Base-by-base conservation (phyloP, 768 basidiomycete species). In the Termitomyces sp. region DNA sequence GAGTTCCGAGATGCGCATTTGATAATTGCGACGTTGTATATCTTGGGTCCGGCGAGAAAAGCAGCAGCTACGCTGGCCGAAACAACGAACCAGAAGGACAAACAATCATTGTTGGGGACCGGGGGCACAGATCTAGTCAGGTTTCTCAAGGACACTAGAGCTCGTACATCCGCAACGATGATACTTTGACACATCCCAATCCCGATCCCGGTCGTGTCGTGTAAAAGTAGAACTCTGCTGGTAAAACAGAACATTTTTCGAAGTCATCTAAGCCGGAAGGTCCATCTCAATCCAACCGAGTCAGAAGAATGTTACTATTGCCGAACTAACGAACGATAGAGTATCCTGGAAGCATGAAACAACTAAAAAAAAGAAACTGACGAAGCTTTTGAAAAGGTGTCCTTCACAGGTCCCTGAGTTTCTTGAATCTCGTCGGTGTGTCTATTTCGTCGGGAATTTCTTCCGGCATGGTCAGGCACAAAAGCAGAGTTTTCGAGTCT, bases 111-210 rank as follows among this genome's bases (percentile, higher is more conserved):
- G 53, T 81, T 77, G 57, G 90, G 90, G 1, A 92, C 90, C 0
- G 91, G 91, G 9, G 91, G 91, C 1, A 91, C 90, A 0, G 79
- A 84, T 47, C 68, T 93, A 44, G 82, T 87, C n/a, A 78, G 74
- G 37, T 93, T 93, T 63, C 68, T 93, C 61, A 91, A 85, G 66
- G 78, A 77, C 22, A 82, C 87, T 15, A 76, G 90, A 63, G 82
- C 87, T 60, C 78, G 83, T 54, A 92, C 90, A 8, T 72, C 73
- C 8, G 75, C 71, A 19, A 74, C 80, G 14, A 46, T 72, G 30
- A 58, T 58, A 55, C 19, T 32, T 19, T 34, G 32, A 24, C 43
- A 26, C 9, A 26, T 43, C 14, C 24, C 14, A 24, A 43, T 43
- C 19, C 19, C 6, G 21, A 24, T 43, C 6, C 21, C 21, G 3